phyloP scores from a whole-genome alignment of 805 yeast species.

The Kregervanrija fluxuum region DNA sequence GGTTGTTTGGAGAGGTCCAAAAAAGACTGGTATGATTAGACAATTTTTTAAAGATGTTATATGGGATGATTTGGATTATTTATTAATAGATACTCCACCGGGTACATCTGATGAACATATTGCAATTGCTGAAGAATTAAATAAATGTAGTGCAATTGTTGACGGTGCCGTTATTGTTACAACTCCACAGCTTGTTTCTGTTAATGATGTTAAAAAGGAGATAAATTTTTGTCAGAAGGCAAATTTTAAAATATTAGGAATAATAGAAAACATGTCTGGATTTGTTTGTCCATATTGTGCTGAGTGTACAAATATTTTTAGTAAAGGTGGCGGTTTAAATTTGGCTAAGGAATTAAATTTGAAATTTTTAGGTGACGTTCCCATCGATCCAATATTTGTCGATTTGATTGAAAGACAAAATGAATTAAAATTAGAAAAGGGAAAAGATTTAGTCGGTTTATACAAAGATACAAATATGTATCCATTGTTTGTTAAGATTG shows the following conservation, averaged over 20 bases:
- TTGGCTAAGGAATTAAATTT: conserved; percentile 58
- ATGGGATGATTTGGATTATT: conserved; percentile 80
- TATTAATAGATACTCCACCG: conserved; percentile 95
- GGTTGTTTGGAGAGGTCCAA: conserved; percentile 98
- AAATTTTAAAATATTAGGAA: conserved; percentile 69
- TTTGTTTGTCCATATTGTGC: conserved; percentile 90
- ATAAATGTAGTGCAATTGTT: conserved; percentile 48
- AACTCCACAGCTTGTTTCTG: conserved; percentile 90
- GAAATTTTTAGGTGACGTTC: conserved; percentile 77
- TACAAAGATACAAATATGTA: conserved; percentile 33
- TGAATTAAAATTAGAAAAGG: conserved; percentile 45
- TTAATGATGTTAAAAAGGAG: conserved; percentile 92
- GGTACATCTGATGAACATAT: conserved; percentile 99
- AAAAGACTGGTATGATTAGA: conserved; percentile 94
- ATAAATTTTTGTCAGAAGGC: conserved; percentile 88
- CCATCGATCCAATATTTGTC: conserved; percentile 89
- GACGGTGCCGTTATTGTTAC: conserved; percentile 95
- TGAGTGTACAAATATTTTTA: conserved; percentile 87
- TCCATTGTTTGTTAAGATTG: conserved; percentile 40
- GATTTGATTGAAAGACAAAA: conserved; percentile 77
- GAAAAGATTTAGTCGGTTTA: conserved; percentile 27
- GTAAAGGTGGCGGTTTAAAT: conserved; percentile 82
- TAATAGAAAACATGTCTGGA: conserved; percentile 95
- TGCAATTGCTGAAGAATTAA: conserved; percentile 86
- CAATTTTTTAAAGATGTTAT: conserved; percentile 86